Evolutionary conservation across 2,329 filamentous ascomycete species (phyloP).

Genomic region (Lachnellula willkommii): DNA sequence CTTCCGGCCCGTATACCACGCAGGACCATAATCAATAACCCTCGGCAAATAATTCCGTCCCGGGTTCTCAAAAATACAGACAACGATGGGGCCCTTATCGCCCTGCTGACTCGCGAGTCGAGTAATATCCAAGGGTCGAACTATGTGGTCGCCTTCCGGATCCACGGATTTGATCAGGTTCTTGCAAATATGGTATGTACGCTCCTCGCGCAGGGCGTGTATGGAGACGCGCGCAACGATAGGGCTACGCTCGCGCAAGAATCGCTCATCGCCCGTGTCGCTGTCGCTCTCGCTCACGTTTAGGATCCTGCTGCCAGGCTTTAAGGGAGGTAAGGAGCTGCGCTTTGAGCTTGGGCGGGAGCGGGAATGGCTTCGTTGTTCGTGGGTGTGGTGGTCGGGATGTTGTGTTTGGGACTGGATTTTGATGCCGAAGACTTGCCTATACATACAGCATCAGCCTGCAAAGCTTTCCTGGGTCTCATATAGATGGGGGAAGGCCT

Average conservation of each 20-base stretch:
- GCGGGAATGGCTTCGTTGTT: slow-evolving; percentile 37
- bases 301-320: not conserved
- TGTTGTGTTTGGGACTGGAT: not conserved
- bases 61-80: slow-evolving; percentile 74
- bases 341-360: slow-evolving; percentile 30
- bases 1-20: slow-evolving; percentile 56
- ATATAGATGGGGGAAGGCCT: slow-evolving; percentile 16
- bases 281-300: slow-evolving; percentile 21
- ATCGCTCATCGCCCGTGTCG: slow-evolving; percentile 15
- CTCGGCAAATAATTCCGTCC: slow-evolving; percentile 68
- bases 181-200: slow-evolving; percentile 79
- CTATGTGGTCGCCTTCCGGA: slow-evolving; percentile 68
- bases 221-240: slow-evolving; percentile 77
- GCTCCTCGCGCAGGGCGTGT: slow-evolving; percentile 76
- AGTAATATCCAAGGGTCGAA: slow-evolving; percentile 74
- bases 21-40: slow-evolving; percentile 72
- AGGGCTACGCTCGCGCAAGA: slow-evolving; percentile 32
- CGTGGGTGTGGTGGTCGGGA: not conserved
- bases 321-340: not conserved
- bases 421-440: slow-evolving; percentile 62
- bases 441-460: slow-evolving; percentile 26
- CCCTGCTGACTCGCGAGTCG: slow-evolving; percentile 62
- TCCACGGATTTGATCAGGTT: slow-evolving; percentile 66
- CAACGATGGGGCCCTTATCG: slow-evolving; percentile 66
- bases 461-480: not conserved